Evolutionary conservation across 2,329 filamentous ascomycete species (phyloP), one percentile per base, ranked within the genome.

Genomic region (Alternaria conjuncta): DNA sequence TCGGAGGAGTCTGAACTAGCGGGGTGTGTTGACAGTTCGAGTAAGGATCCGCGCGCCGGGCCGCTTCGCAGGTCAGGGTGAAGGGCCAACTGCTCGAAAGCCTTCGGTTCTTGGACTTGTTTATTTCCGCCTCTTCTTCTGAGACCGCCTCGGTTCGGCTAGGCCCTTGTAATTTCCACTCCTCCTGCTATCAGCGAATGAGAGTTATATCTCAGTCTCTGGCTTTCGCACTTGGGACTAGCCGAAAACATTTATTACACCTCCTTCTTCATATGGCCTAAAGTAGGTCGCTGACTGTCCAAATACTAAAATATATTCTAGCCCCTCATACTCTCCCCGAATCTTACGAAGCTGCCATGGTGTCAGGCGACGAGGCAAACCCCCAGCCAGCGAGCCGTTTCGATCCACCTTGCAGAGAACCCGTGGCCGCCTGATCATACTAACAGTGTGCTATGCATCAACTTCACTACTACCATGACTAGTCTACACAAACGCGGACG

Each of bases 241-340:
- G 49, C 49, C 49, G 30, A 53, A n/a, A 41, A 41, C 18, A 53
- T 53, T 36, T 53, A 32, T 53, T 53, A 53, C 49, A 53, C 49
- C 49, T 53, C 49, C 49, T 53, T 53, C 49, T 53, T 53, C 28
- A 36, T 53, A 53, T 20, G 20, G 49, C 30, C 49, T 53, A 11
- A 51, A 25, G 12, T 36, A n/a, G 49, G 7, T 41, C 12, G 30
- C 30, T 53, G 49, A 53, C 30, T 53, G 20, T 23, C 10, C 49
- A 36, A 7, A 32, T 53, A 53, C 49, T 36, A 53, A 15, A 41
- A 41, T 25, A 53, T 53, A 6, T 41, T 41, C 11, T 32, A 53
- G 30, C 30, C 8, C 28, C 20, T 53, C 30, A 13, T 53, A 53
- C 21, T 21, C 11, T 41, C 21, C 36, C 30, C 49, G 4, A 41